Percentiles rank a stretch among this genome's conserved stretches.
Conservation (phyloP, 2,329 filamentous ascomycete genomes). For the Ophiostoma ips region DNA sequence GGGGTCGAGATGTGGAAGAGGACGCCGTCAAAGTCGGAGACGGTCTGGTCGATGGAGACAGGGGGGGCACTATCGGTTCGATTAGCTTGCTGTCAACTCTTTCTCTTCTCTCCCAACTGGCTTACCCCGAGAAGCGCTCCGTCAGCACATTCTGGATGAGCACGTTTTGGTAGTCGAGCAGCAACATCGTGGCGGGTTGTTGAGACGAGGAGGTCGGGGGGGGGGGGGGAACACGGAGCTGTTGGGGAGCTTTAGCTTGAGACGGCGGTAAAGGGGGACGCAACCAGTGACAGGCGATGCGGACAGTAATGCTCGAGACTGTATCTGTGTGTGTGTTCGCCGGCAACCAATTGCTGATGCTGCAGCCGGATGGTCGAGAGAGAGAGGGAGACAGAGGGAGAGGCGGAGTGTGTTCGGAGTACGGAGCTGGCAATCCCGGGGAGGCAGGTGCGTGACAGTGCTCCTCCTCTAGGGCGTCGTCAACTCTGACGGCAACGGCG, state of each 20-base stretch:
- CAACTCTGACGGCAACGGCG: conserved; percentile 1
- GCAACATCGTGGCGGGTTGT: conserved; percentile 49
- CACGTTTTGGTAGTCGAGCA: conserved; percentile 98
- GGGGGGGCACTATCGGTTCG: conserved; percentile 53
- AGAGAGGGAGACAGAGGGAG: too few species aligned
- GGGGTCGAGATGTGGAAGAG: conserved; percentile 98
- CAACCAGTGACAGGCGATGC: neutral
- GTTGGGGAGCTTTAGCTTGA: neutral
- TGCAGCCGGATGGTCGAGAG: neutral
- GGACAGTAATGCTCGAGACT: neutral
- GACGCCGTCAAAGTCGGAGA: conserved; percentile 97
- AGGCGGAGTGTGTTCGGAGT: neutral
- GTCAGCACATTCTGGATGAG: conserved; percentile 92
- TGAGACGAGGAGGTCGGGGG: neutral
- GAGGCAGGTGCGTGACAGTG: neutral
- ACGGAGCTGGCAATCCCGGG: neutral
- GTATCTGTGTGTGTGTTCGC: too few species aligned
- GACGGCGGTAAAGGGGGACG: neutral
- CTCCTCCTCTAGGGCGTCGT: neutral
- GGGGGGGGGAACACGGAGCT: neutral
- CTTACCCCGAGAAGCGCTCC: conserved; percentile 82
- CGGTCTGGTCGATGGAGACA: conserved; percentile 87
- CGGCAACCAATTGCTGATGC: neutral
- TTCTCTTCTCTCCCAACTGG: too few species aligned
- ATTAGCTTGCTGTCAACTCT: too few species aligned